Evolutionary conservation across 179 eudicot genomes (phyloP).

Genomic region (Vitellaria paradoxa): DNA sequence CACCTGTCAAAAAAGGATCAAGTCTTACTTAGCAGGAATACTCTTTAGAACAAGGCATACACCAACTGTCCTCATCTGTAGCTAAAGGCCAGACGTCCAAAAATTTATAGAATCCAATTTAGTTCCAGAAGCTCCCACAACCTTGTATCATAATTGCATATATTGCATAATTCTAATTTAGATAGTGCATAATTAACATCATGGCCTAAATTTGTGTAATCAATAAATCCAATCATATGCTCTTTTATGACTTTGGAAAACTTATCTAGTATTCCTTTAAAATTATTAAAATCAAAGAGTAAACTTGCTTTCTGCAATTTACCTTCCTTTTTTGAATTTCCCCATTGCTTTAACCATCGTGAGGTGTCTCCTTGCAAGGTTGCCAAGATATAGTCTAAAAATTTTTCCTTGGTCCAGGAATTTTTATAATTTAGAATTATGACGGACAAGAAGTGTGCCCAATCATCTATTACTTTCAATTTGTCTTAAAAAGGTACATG

Average conservation of each 20-base stretch:
- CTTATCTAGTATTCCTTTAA: background rate
- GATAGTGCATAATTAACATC: no score
- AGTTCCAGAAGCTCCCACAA: no score
- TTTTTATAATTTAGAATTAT: background rate
- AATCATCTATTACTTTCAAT: background rate
- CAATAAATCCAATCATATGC: no score
- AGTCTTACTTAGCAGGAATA: no score
- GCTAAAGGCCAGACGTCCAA: no score
- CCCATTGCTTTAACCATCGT: background rate
- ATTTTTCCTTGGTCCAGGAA: background rate
- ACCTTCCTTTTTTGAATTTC: background rate
- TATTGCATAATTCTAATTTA: no score
- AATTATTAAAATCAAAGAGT: background rate
- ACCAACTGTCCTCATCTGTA: no score
- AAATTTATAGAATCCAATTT: no score
- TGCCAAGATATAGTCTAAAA: background rate
- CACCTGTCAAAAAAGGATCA: no score
- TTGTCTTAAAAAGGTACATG: background rate
- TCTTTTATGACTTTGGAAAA: background rate
- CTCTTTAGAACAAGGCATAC: no score
- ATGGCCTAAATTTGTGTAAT: no score
- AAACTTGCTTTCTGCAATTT: background rate
- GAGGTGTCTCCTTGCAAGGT: background rate
- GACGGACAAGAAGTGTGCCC: background rate
- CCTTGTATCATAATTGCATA: no score